These are phyloP conservation scores for Lotus japonicus DNA, from an alignment of 306 rosid species.

Conservation along the genomic window DNA sequence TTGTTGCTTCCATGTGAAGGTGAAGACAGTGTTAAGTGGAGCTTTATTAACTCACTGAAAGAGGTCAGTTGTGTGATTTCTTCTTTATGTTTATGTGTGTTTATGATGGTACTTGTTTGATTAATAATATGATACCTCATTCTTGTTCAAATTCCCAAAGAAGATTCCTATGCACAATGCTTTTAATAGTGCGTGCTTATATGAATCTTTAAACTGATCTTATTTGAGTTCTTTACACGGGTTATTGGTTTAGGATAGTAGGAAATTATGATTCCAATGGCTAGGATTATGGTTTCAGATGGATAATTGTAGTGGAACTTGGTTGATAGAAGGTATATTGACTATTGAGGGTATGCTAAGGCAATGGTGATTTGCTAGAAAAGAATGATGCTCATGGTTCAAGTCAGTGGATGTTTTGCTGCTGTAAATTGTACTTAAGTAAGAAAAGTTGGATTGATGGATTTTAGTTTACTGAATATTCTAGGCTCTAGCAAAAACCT, in stretches of 20 bases:
- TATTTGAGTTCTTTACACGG: background rate
- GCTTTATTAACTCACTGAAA: constrained; percentile 86
- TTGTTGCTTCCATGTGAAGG: constrained; percentile 83
- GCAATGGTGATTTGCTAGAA: background rate
- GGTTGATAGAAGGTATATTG: background rate
- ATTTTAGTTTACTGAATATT: background rate
- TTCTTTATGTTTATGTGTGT: background rate
- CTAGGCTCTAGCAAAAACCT: background rate
- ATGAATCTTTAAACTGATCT: background rate
- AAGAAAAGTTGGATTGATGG: background rate
- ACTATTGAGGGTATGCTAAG: background rate
- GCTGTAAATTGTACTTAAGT: background rate
- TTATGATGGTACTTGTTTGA: constrained; percentile 6
- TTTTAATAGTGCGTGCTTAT: background rate
- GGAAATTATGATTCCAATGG: background rate
- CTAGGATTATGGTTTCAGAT: background rate
- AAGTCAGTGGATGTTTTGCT: background rate
- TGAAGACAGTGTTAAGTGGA: constrained; percentile 87
- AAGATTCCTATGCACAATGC: background rate
- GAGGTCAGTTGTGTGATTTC: constrained; percentile 51
- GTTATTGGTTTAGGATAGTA: constrained; percentile 6
- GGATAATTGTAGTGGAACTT: background rate
- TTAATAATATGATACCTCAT: background rate
- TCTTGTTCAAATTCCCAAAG: background rate
- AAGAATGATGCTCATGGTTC: background rate